phyloP scores from a whole-genome alignment of 2,329 filamentous ascomycete species.

The Arthroderma sp. region DNA sequence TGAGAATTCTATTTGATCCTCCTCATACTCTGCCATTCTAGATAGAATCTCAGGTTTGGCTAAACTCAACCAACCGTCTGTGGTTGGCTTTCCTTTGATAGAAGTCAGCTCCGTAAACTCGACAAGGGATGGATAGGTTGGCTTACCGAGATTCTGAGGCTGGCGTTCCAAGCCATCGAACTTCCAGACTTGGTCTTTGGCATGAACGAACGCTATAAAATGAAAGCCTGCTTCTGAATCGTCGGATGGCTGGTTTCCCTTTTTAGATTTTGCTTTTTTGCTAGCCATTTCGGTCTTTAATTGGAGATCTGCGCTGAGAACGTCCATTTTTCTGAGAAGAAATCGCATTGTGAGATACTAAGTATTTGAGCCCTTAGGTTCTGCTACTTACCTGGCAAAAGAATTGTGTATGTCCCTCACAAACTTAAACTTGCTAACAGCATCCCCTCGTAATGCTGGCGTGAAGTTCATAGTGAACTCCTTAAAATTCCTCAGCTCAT shows the following conservation, averaged over 20 bases:
- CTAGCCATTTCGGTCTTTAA: constrained; percentile 38
- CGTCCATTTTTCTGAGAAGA: constrained; percentile 55
- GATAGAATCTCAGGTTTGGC: constrained; percentile 52
- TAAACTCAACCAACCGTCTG: constrained; percentile 52
- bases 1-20: constrained; percentile 58
- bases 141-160: constrained; percentile 50
- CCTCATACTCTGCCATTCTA: constrained; percentile 55
- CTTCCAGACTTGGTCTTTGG: constrained; percentile 65
- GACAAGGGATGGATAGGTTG: background rate
- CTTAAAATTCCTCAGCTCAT: constrained; percentile 60
- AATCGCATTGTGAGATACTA: background rate
- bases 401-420: constrained; percentile 79
- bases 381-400: constrained; percentile 50
- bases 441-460: constrained; percentile 61
- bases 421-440: constrained; percentile 59
- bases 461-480: constrained; percentile 54
- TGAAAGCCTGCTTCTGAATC: constrained; percentile 59
- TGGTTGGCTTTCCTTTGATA: constrained; percentile 26
- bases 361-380: background rate
- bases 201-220: constrained; percentile 78
- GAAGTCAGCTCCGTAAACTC: constrained; percentile 7
- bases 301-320: constrained; percentile 56
- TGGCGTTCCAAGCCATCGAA: constrained; percentile 69
- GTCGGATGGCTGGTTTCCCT: constrained; percentile 31
- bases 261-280: constrained; percentile 17